Conservation (phyloP, 2,329 filamentous ascomycete genomes). For the Penicillium sp. region DNA sequence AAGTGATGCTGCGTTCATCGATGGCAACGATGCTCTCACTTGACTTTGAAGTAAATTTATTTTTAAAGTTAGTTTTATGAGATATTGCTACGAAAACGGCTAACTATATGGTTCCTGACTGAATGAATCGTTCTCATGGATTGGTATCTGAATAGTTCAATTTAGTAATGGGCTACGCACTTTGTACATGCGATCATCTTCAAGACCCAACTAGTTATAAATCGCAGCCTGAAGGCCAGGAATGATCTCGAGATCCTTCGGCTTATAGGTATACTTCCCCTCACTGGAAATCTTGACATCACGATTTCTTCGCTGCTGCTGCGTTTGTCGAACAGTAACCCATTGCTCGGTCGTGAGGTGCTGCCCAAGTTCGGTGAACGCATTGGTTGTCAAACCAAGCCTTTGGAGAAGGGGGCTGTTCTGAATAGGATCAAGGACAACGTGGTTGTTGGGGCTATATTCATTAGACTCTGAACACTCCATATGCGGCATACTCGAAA, state of each 20-base stretch:
- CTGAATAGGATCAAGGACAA: conserved; percentile 40
- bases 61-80: neutral
- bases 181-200: neutral
- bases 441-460: conserved; percentile 44
- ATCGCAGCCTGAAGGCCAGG: conserved; percentile 44
- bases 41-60: too few species aligned
- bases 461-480: neutral
- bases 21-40: neutral
- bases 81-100: neutral
- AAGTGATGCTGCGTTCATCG: neutral
- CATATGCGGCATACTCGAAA: fast-evolving
- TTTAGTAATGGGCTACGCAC: neutral
- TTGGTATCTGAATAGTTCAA: neutral
- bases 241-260: conserved; percentile 45
- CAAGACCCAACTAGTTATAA: conserved; percentile 31
- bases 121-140: neutral
- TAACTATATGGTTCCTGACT: neutral
- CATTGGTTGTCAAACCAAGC: conserved; percentile 40
- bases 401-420: conserved; percentile 41
- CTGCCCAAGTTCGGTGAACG: conserved; percentile 43
- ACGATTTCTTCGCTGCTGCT: conserved; percentile 43
- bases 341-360: conserved; percentile 45
- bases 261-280: conserved; percentile 38
- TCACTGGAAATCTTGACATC: conserved; percentile 37
- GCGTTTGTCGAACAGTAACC: conserved; percentile 43